Conservation (phyloP, 495 filamentous ascomycete genomes). For the Aspergillus haitiensis region DNA sequence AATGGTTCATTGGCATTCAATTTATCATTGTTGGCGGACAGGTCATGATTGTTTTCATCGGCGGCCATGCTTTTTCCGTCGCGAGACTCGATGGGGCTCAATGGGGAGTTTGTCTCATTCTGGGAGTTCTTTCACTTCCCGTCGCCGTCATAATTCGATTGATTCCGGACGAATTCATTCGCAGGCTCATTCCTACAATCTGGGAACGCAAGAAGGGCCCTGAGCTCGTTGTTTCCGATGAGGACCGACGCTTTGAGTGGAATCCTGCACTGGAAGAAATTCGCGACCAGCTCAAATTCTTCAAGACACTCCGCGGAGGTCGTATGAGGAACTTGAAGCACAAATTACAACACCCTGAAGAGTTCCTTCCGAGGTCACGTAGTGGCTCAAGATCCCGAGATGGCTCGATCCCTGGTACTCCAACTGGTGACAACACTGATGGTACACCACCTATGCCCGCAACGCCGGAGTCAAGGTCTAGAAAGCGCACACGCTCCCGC, state of each 20-base stretch:
- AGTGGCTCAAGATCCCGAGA: constrained; percentile 75
- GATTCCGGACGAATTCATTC: constrained; percentile 67
- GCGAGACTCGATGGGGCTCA: constrained; percentile 60
- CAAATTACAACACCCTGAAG: constrained; percentile 77
- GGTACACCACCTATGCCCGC: constrained; percentile 53
- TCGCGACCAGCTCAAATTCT: constrained; percentile 74
- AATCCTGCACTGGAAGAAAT: constrained; percentile 65
- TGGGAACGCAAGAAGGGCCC: constrained; percentile 51
- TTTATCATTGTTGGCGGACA: constrained; percentile 81
- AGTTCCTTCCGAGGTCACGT: constrained; percentile 67
- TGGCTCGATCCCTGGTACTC: constrained; percentile 70
- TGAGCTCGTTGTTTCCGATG: constrained; percentile 66
- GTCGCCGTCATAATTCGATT: constrained; percentile 71
- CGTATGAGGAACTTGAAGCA: constrained; percentile 85
- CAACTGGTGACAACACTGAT: constrained; percentile 51
- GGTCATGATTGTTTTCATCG: constrained; percentile 74
- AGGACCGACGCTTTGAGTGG: constrained; percentile 68
- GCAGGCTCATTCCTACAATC: constrained; percentile 54
- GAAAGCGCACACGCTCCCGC: constrained; percentile 72
- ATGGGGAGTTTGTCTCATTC: constrained; percentile 73
- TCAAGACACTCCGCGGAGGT: constrained; percentile 73
- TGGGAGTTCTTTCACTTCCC: constrained; percentile 69
- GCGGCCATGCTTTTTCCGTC: constrained; percentile 69
- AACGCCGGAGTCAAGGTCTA: constrained; percentile 72
- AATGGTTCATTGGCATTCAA: constrained; percentile 81